These are phyloP conservation scores for Salix udensis DNA, from an alignment of 345 rosid genomes.

Conservation along the genomic window DNA sequence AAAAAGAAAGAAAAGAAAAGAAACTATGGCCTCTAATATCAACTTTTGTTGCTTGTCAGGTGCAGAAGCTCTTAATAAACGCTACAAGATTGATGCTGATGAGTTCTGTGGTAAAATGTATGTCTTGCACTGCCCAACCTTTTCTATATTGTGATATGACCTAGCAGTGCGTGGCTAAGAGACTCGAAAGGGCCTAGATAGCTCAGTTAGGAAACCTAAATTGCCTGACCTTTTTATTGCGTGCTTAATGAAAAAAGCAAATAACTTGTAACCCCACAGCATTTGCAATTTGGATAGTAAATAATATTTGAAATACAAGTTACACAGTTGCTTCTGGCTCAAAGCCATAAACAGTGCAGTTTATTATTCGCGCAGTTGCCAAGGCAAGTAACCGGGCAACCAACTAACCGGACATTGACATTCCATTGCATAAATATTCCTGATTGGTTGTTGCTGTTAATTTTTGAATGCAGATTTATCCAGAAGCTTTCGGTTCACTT, in stretches of 20 bases:
- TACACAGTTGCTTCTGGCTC: no score
- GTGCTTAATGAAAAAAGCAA: background rate
- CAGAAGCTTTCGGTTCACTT: slow-evolving; percentile 63
- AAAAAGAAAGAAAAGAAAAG: background rate
- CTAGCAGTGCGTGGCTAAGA: background rate
- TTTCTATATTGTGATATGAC: background rate
- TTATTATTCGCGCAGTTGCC: background rate
- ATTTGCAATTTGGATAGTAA: background rate
- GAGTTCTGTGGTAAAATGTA: slow-evolving; percentile 58
- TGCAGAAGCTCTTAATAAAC: slow-evolving; percentile 47
- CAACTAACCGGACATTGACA: background rate
- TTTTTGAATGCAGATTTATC: slow-evolving; percentile 55
- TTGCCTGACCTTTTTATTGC: background rate
- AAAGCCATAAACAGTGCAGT: background rate
- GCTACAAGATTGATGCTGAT: slow-evolving; percentile 64
- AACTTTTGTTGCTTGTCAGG: slow-evolving; percentile 36
- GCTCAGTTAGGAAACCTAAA: background rate
- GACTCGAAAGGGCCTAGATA: background rate
- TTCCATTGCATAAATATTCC: background rate
- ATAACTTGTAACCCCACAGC: background rate
- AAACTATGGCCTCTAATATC: background rate
- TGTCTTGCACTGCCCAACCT: slow-evolving; percentile 9
- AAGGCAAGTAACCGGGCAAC: background rate
- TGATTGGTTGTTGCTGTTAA: slow-evolving; percentile 9
- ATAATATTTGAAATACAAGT: background rate